A percentile compares a stretch with the other conserved stretches of the same genome.
Evolutionary conservation across 352 stramenopile species (phyloP).

Genomic region (Blastocystis hominis): DNA sequence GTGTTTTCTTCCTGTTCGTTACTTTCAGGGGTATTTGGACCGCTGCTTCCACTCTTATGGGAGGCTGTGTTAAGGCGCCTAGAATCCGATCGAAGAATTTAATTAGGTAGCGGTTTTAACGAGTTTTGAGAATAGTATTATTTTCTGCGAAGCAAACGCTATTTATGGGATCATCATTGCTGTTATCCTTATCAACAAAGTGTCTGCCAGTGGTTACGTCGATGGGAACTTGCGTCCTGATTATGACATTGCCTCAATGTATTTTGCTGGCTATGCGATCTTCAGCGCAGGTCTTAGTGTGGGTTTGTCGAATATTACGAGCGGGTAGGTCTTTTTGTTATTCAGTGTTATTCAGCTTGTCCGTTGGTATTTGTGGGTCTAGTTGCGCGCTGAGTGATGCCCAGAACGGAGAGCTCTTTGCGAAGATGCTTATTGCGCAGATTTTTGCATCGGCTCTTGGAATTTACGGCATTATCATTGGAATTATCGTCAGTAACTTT

Average conservation of each 20-base stretch:
- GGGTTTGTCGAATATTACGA: slow-evolving; percentile 77
- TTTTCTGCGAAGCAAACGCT: slow-evolving; percentile 79
- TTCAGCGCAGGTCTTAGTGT: slow-evolving; percentile 75
- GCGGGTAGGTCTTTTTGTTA: slow-evolving; percentile 66
- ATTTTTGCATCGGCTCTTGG: slow-evolving; percentile 79
- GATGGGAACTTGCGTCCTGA: neutral
- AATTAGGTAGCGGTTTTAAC: slow-evolving; percentile 65
- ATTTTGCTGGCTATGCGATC: slow-evolving; percentile 76
- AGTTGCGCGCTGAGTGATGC: slow-evolving; percentile 77
- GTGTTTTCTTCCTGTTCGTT: neutral
- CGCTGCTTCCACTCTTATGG: slow-evolving; percentile 76
- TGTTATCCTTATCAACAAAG: slow-evolving; percentile 79
- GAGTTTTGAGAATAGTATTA: slow-evolving; percentile 66
- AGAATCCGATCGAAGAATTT: slow-evolving; percentile 80
- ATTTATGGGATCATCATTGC: slow-evolving; percentile 82
- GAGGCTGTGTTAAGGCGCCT: slow-evolving; percentile 74
- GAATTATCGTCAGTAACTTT: slow-evolving; percentile 80
- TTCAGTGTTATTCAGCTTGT: slow-evolving; percentile 65
- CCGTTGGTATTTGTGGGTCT: slow-evolving; percentile 75
- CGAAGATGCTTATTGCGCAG: slow-evolving; percentile 81
- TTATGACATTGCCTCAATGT: slow-evolving; percentile 68
- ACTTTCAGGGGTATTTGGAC: slow-evolving; percentile 75
- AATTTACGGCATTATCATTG: slow-evolving; percentile 81
- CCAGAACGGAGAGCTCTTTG: slow-evolving; percentile 75
- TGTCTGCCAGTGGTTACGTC: slow-evolving; percentile 51